These are phyloP conservation scores for Albophoma yamanashiensis DNA, from an alignment of 2,329 filamentous ascomycete genomes.

Conservation along the genomic window DNA sequence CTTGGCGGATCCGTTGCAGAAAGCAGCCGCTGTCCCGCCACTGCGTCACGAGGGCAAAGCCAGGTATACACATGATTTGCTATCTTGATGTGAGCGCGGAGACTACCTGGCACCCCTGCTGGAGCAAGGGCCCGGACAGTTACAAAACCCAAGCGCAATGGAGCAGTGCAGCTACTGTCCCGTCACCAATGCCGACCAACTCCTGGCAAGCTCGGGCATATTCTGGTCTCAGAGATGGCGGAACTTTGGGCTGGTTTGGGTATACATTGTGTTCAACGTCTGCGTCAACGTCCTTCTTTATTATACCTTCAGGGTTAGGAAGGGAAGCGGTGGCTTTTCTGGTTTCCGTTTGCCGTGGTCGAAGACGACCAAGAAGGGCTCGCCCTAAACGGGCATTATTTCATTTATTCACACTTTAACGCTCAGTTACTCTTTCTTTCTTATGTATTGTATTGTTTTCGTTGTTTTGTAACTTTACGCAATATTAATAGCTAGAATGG, in stretches of 20 bases:
- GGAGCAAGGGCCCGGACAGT: constrained; percentile 35
- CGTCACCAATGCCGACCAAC: constrained; percentile 53
- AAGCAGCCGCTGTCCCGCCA: too few relatives aligned
- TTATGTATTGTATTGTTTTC: background rate
- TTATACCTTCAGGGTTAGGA: constrained; percentile 47
- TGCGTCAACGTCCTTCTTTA: constrained; percentile 47
- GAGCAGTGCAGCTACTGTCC: constrained; percentile 56
- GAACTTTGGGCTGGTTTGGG: constrained; percentile 62
- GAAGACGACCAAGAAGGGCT: constrained; percentile 4
- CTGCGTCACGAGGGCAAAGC: too few relatives aligned
- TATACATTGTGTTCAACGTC: constrained; percentile 55
- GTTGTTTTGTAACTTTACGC: background rate
- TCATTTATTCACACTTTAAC: background rate
- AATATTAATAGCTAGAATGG: background rate
- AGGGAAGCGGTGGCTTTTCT: constrained; percentile 9
- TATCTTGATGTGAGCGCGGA: too few relatives aligned
- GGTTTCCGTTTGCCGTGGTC: constrained; percentile 5
- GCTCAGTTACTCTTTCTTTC: background rate
- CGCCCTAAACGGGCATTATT: background rate
- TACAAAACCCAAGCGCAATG: constrained; percentile 51
- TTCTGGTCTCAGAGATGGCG: constrained; percentile 49
- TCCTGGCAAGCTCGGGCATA: constrained; percentile 33
- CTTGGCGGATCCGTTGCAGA: too few relatives aligned
- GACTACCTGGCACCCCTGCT: constrained; percentile 53
- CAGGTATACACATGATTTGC: too few relatives aligned